Percentiles rank a stretch among this genome's conserved stretches.
Conservation (phyloP, 345 rosid genomes). For the Lumnitzera racemosa region DNA sequence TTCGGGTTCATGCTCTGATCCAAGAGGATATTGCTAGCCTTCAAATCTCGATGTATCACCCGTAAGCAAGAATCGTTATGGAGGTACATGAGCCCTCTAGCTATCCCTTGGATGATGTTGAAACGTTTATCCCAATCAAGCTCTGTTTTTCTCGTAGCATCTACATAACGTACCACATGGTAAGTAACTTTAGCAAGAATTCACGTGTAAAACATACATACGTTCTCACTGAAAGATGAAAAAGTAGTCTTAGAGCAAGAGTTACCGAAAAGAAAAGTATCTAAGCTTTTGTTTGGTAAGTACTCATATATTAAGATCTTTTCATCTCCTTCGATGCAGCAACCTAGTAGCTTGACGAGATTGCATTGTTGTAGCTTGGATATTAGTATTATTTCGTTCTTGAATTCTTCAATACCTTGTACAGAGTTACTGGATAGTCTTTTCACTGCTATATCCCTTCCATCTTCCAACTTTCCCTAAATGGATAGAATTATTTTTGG, state of each 20-base stretch:
- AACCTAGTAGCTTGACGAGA: conserved; percentile 19
- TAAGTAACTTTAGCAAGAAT: too few species aligned
- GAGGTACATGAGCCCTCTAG: conserved; percentile 10
- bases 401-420: conserved; percentile 13
- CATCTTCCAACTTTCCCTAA: conserved; percentile 3
- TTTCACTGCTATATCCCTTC: conserved; percentile 10
- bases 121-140: too few species aligned
- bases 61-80: conserved; percentile 11
- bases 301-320: conserved; percentile 15
- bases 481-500: not conserved
- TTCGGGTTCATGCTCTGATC: conserved; percentile 1
- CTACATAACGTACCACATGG: too few species aligned
- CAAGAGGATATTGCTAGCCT: conserved; percentile 2
- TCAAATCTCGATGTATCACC: conserved; percentile 9
- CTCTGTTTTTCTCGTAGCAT: too few species aligned
- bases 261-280: conserved; percentile 13
- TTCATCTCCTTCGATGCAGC: conserved; percentile 9
- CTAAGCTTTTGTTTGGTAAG: conserved; percentile 18
- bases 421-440: conserved; percentile 14
- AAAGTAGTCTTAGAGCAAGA: not conserved
- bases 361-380: conserved; percentile 17
- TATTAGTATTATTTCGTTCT: conserved; percentile 11
- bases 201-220: not conserved
- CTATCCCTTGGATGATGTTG: too few species aligned
- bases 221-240: not conserved